Base-by-base conservation (phyloP, 371 early-diverging fungal species). In the Conidiobolus incongruus region DNA sequence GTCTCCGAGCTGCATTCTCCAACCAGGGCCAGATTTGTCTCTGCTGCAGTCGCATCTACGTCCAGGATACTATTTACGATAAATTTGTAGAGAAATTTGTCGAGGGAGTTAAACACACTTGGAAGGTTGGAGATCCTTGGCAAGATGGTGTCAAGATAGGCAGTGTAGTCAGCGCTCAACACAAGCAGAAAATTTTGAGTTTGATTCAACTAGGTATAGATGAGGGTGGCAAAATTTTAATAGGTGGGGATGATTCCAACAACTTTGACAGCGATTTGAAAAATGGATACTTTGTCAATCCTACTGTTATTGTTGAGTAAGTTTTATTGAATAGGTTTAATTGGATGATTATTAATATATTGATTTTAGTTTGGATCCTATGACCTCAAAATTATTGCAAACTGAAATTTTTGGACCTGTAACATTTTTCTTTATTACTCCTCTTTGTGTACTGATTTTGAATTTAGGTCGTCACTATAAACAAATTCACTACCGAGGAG, bases 331-430 rank as follows among this genome's bases (percentile, higher is more conserved):
- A 20, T 10, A 21, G 8, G 44, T 32, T 34, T 21, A 40, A 19
- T n/a, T n/a, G n/a, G n/a, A n/a, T n/a, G n/a, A n/a, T n/a, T n/a
- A 23, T 22, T 52, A 63, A 63, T 4, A 52, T 79, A 6, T 45
- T 50, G 0, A 69, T 72, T 5, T 46, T 55, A 26, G 63, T 66
- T 40, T 53, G 72, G 5, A 52, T 75, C n/a, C n/a, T 17, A 70
- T 72, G n/a, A n/a, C n/a, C n/a, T n/a, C n/a, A n/a, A n/a, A n/a
- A n/a, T n/a, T n/a, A n/a, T n/a, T n/a, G 31, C 70, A 66, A 16
- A 81, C 84, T 47, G 87, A 88, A 50, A 82, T 87, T 12, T 89
- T 86, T 65, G 85, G 78, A 0, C 80, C 82, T 10, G 74, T 70
- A 38, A 19, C 20, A 10, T 21, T n/a, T 39, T 33, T 0, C 15